These are phyloP conservation scores for Pterocarpus macrocarpus DNA, from an alignment of 306 rosid genomes.

Conservation along the genomic window DNA sequence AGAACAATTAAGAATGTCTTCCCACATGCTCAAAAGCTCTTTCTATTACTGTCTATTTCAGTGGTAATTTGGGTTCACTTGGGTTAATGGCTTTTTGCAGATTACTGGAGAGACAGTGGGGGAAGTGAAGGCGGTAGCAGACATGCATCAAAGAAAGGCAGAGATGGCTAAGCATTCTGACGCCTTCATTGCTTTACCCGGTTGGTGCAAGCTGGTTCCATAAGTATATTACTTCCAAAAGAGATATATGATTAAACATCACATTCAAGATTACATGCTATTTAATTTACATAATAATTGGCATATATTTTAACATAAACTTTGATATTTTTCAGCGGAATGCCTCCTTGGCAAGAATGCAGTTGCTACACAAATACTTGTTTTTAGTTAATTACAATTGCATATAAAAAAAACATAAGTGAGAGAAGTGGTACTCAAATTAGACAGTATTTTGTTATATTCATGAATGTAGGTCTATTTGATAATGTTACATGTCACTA, in stretches of 20 bases:
- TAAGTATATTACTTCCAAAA: neutral
- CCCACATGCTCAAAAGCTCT: neutral
- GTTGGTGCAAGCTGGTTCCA: slow-evolving; percentile 51
- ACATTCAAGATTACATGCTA: neutral
- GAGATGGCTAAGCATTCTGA: slow-evolving; percentile 87
- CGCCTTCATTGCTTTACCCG: slow-evolving; percentile 91
- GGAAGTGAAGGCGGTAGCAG: slow-evolving; percentile 86
- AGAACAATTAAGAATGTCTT: too few relatives aligned
- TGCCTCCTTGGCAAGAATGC: too few relatives aligned
- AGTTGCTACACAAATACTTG: too few relatives aligned
- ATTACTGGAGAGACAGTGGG: slow-evolving; percentile 87
- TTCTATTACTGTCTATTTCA: neutral
- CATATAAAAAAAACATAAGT: neutral
- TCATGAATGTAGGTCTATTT: neutral
- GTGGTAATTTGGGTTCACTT: slow-evolving; percentile 37
- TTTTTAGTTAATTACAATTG: neutral
- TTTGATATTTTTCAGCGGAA: too few relatives aligned
- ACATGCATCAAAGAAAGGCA: slow-evolving; percentile 89
- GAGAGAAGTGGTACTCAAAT: neutral
- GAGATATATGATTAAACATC: neutral
- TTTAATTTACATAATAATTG: neutral
- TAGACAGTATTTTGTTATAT: neutral
- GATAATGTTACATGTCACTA: neutral
- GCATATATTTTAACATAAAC: too few relatives aligned
- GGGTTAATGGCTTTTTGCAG: slow-evolving; percentile 49